Base-by-base conservation (phyloP, 306 rosid genomes). In the Lathyrus aphaca region DNA sequence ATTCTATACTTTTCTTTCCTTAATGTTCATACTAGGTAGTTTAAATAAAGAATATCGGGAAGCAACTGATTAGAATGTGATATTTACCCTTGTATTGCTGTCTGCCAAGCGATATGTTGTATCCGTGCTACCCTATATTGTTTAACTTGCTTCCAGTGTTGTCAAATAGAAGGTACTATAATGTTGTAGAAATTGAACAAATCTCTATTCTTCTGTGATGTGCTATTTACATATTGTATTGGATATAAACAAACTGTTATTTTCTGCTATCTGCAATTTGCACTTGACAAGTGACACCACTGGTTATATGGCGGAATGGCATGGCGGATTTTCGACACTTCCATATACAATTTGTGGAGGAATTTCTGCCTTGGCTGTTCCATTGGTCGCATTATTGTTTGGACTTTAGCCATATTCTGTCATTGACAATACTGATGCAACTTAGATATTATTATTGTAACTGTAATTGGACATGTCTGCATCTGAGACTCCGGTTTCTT, bases 21-120 rank as follows among this genome's bases (percentile, higher is more conserved):
- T 76, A 64, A 35, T 80, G 78, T 80, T 59, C 71, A 74, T 74
- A 77, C 66, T 71, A 82, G 86, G 61, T 71, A 75, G 77, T 69
- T 64, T 55, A 48, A 70, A 82, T 81, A 58, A 74, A 40, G 75
- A 82, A 74, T 83, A 76, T 76, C 60, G 57, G 35, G 74, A 17
- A 51, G 71, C 54, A 53, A 60, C 61, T 30, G 51, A 50, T 60
- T 42, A 43, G 2, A 16, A 15, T 74, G 42, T 68, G 73, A 43
- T 63, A 69, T 79, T 62, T 15, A 35, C 42, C 72, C 42, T 45
- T 74, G 68, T 79, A 46, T 68, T 68, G 48, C 59, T 69, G 64
- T 73, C 68, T 74, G 61, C 73, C 48, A 21, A 48, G 32, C 11
- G 21, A 46, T 45, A 45, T 3, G 10, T 45, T 45, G 51, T 45